Evolutionary conservation across 1,284 basidiomycete genomes (phyloP).

Genomic region (Hemileia vastatrix): DNA sequence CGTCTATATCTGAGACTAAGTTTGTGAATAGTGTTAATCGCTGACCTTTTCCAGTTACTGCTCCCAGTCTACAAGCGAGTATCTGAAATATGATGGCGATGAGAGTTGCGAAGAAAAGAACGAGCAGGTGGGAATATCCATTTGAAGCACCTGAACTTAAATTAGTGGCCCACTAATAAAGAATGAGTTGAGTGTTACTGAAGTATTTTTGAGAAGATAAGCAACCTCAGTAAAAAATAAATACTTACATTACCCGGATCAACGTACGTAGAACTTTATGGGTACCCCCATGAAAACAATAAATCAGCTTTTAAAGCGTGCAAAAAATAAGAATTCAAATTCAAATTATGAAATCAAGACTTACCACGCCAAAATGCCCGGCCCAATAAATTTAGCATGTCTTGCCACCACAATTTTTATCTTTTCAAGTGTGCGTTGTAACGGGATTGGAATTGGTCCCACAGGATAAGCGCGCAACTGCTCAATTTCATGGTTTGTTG

Average conservation of each 20-base stretch:
- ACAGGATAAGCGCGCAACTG: too few species aligned
- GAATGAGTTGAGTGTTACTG: neutral
- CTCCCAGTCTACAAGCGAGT: constrained; percentile 11
- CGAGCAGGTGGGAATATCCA: constrained; percentile 12
- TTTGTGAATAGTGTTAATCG: too few species aligned
- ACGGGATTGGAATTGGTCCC: too few species aligned
- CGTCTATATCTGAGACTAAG: too few species aligned
- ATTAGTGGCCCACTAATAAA: constrained; percentile 19
- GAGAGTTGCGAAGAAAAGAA: constrained; percentile 1
- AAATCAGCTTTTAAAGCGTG: neutral
- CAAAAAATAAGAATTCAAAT: neutral
- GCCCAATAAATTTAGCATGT: constrained; percentile 15
- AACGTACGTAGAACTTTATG: constrained; percentile 9
- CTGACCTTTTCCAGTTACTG: constrained; percentile 17
- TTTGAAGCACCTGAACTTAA: constrained; percentile 11
- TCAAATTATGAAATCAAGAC: neutral
- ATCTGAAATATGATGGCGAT: constrained; percentile 15
- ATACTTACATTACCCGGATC: constrained; percentile 19
- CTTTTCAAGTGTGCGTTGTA: too few species aligned
- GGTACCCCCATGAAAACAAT: neutral
- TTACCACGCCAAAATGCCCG: constrained; percentile 16
- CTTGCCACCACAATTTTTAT: too few species aligned
- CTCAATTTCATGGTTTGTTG: too few species aligned
- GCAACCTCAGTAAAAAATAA: neutral
- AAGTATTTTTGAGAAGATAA: neutral